These are phyloP conservation scores for Aspergillus japonicus DNA, from an alignment of 2,329 filamentous ascomycete genomes.

Conservation along the genomic window DNA sequence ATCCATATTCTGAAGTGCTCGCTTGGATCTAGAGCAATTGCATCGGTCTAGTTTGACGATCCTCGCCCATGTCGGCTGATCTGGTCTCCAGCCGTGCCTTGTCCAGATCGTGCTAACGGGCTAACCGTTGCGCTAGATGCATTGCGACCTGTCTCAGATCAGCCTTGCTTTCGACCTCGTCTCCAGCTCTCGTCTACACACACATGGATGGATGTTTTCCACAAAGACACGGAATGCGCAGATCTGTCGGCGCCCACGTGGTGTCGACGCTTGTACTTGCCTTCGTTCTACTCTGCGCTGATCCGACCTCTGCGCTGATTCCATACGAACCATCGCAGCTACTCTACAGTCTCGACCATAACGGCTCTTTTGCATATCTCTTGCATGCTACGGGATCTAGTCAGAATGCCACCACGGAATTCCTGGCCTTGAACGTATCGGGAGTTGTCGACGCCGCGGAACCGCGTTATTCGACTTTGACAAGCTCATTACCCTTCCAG, in stretches of 20 bases:
- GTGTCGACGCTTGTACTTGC: slow-evolving; percentile 13
- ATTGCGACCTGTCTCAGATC: slow-evolving; percentile 8
- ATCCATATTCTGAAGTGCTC: background rate
- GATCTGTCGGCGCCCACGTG: slow-evolving; percentile 12
- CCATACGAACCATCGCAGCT: slow-evolving; percentile 79
- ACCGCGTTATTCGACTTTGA: slow-evolving; percentile 32
- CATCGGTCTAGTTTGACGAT: background rate
- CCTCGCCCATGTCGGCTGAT: slow-evolving; percentile 11
- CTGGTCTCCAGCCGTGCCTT: slow-evolving; percentile 9
- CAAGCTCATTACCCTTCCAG: slow-evolving; percentile 28
- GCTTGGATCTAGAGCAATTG: background rate
- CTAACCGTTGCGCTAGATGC: slow-evolving; percentile 18
- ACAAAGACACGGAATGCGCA: slow-evolving; percentile 14
- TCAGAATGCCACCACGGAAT: slow-evolving; percentile 48
- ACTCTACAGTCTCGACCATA: slow-evolving; percentile 54
- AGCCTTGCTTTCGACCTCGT: slow-evolving; percentile 6
- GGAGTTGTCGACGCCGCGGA: slow-evolving; percentile 52
- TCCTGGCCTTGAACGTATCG: slow-evolving; percentile 67
- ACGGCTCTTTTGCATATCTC: slow-evolving; percentile 64
- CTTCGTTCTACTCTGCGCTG: slow-evolving; percentile 23
- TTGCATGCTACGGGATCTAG: slow-evolving; percentile 58
- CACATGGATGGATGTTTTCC: slow-evolving; percentile 20
- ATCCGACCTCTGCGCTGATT: slow-evolving; percentile 45
- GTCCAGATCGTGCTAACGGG: slow-evolving; percentile 12
- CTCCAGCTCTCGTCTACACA: slow-evolving; percentile 1